Conservation (phyloP, 805 yeast genomes). For the Phaffomyces opuntiae region DNA sequence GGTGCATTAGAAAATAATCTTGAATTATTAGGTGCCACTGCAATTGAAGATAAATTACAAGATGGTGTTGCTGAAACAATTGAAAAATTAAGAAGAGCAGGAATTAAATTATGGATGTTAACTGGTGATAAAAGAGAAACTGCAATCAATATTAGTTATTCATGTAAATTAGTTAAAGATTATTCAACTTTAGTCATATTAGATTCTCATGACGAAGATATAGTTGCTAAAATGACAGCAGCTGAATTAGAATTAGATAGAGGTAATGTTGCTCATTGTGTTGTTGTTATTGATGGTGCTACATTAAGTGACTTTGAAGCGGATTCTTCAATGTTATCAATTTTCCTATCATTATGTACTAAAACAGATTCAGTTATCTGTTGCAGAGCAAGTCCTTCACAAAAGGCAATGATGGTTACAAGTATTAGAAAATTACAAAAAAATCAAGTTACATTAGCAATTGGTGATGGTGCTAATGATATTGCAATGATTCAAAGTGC, state of each 20-base stretch:
- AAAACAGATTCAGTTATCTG: slow-evolving; percentile 86
- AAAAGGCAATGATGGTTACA: slow-evolving; percentile 84
- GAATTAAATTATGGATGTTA: slow-evolving; percentile 94
- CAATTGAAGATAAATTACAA: slow-evolving; percentile 94
- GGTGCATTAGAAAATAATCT: slow-evolving; percentile 62
- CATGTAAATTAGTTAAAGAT: slow-evolving; percentile 89
- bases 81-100: slow-evolving; percentile 86
- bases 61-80: slow-evolving; percentile 96
- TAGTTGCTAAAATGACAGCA: slow-evolving; percentile 64
- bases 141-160: slow-evolving; percentile 93
- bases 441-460: slow-evolving; percentile 78
- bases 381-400: slow-evolving; percentile 96
- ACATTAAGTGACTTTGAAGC: slow-evolving; percentile 68
- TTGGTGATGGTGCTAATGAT: slow-evolving; percentile 99
- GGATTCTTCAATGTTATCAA: slow-evolving; percentile 63
- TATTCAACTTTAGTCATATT: slow-evolving; percentile 83
- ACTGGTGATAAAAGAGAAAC: slow-evolving; percentile 98
- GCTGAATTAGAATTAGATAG: slow-evolving; percentile 66
- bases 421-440: slow-evolving; percentile 68
- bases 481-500: slow-evolving; percentile 99
- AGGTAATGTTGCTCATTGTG: slow-evolving; percentile 87
- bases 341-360: slow-evolving; percentile 80
- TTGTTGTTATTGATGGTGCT: slow-evolving; percentile 90
- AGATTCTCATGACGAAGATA: slow-evolving; percentile 44
- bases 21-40: slow-evolving; percentile 83